A percentile compares a stretch with the other conserved stretches of the same genome.
Conservation (phyloP, 371 early-diverging fungal genomes). For the Circinella minor region DNA sequence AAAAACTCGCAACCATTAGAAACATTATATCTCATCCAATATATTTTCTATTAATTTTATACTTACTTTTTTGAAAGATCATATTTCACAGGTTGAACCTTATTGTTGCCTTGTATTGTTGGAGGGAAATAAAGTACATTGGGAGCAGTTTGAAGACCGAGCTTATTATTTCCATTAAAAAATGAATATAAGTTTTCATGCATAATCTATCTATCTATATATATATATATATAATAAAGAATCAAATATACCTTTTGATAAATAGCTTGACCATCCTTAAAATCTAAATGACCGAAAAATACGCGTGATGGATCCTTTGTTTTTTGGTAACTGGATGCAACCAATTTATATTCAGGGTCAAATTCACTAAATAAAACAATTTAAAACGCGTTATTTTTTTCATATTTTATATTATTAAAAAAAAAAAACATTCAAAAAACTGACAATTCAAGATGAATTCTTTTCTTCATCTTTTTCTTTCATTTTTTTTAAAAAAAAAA, state of each 20-base stretch:
- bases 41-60: background rate
- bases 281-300: slow-evolving; percentile 79
- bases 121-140: slow-evolving; percentile 77
- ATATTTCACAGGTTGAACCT: slow-evolving; percentile 44
- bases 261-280: slow-evolving; percentile 70
- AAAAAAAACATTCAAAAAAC: background rate
- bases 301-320: slow-evolving; percentile 52
- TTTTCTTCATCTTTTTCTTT: background rate
- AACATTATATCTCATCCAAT: background rate
- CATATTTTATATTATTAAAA: background rate
- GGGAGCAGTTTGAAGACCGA: slow-evolving; percentile 70
- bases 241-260: slow-evolving; percentile 59
- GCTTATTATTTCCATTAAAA: slow-evolving; percentile 27
- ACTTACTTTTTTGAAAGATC: slow-evolving; percentile 43
- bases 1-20: background rate
- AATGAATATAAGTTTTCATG: too few species aligned
- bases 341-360: slow-evolving; percentile 71
- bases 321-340: slow-evolving; percentile 63
- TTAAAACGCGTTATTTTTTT: background rate
- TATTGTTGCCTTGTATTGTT: slow-evolving; percentile 55
- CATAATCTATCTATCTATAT: too few species aligned
- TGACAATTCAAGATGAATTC: background rate
- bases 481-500: too few species aligned
- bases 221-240: too few species aligned
- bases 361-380: slow-evolving; percentile 61